Conservation (phyloP, 129 eudicot genomes). For the Erigeron canadensis region DNA sequence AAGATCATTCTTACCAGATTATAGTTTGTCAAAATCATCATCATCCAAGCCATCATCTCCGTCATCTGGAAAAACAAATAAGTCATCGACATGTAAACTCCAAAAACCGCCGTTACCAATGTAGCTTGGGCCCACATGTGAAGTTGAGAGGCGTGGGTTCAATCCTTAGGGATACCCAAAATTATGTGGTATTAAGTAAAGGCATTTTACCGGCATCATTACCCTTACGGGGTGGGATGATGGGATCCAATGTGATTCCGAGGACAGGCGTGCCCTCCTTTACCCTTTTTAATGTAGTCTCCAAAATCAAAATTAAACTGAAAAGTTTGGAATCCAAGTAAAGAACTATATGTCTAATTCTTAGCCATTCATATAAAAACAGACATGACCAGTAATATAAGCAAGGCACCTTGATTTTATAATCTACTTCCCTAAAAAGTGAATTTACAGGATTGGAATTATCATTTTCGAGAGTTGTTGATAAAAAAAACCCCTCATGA, state of each 20-base stretch:
- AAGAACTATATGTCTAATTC: not conserved
- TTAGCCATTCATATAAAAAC: not conserved
- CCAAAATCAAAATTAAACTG: not conserved
- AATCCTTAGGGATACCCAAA: no score
- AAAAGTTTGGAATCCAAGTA: not conserved
- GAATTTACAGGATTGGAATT: not conserved
- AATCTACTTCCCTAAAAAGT: not conserved
- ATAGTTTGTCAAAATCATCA: conserved; percentile 92
- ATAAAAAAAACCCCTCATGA: not conserved
- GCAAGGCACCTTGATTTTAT: not conserved
- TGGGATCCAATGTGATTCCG: no score
- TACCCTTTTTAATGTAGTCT: no score
- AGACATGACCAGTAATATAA: not conserved
- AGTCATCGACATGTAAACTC: conserved; percentile 12
- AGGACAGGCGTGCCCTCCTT: no score
- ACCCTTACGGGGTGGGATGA: no score
- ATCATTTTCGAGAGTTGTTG: not conserved
- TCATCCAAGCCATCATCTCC: conserved; percentile 71
- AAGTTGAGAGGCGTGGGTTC: no score
- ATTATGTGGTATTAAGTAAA: no score
- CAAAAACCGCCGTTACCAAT: not conserved
- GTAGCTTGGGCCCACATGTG: no score
- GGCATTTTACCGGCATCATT: no score
- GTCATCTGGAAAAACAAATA: conserved; percentile 57
- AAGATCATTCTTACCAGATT: conserved; percentile 49